Evolutionary conservation across 805 yeast genomes (phyloP), one percentile per base, ranked within the genome.

Genomic region (Kuraishia ogatae): DNA sequence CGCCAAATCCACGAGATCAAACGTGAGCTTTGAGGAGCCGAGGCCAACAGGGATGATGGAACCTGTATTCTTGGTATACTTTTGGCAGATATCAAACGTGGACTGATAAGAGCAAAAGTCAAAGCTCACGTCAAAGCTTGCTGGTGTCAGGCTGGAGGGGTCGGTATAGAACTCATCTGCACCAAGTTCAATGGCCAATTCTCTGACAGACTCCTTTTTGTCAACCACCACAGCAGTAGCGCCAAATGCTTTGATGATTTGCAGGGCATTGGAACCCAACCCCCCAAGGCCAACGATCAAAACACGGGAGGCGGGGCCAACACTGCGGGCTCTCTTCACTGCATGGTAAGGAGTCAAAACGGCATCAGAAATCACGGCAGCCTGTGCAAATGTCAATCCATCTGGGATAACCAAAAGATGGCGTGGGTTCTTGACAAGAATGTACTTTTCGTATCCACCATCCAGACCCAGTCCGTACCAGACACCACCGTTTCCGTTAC

Each of bases 21-120:
- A 56, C 4, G 52, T 51, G 20, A 76, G 58, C 50, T 67, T 66
- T 53, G 64, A 62, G 35, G 62, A 63, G 0, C 77, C 80, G 57
- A 78, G 64, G 1, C 82, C 82, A 7, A 77, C 70, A 59, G 75
- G 69, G 22, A 73, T 64, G 35, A 77, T 69, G 49, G 65, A 69
- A 3, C 82, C 82, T 8, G 63, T 61, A 8, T 59, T 48, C 22
- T 64, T 68, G 28, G 73, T 71, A 56, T 64, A 77, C 22, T 67
- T 56, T 50, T 63, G 57, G 50, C 69, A 67, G 11, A 59, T n/a
- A 11, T 56, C 59, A 24, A 60, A 64, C 19, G 70, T 66, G 17
- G 54, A 17, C 29, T 61, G 58, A 35, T 49, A 21, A 7, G 65
- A 61, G 29, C 61, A 63, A 51, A 67, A 51, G 53, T 65, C 69